phyloP scores from a whole-genome alignment of 768 basidiomycete genomes.

The Mycena alexandri region DNA sequence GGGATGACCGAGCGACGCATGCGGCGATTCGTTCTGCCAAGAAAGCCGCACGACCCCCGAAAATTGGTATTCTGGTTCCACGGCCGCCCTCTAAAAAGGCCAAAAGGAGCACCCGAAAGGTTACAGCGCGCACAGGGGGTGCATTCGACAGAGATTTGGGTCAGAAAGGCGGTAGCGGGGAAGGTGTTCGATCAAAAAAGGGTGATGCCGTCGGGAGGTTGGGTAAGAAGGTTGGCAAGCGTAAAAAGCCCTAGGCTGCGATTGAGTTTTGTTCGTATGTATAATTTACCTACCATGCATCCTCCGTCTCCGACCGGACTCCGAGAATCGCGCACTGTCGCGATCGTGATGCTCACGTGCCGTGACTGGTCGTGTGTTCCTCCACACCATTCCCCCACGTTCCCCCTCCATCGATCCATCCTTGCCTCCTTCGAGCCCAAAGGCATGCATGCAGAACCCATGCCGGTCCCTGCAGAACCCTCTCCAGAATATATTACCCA shows the following conservation, averaged over 20 bases:
- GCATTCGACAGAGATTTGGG: slow-evolving; percentile 75
- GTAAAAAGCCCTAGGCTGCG: slow-evolving; percentile 40
- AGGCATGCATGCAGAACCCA: too few relatives aligned
- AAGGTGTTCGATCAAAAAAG: slow-evolving; percentile 77
- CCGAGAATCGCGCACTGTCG: not conserved
- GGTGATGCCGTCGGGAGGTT: slow-evolving; percentile 66
- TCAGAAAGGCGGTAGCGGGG: slow-evolving; percentile 54
- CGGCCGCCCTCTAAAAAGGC: slow-evolving; percentile 47
- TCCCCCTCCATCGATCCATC: too few relatives aligned
- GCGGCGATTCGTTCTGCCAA: slow-evolving; percentile 92
- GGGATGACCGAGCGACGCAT: slow-evolving; percentile 65
- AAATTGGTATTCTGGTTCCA: slow-evolving; percentile 73
- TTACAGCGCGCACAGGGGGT: slow-evolving; percentile 48
- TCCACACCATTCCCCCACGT: too few relatives aligned
- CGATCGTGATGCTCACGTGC: not conserved
- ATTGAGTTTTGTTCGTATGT: not conserved
- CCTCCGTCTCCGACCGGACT: too few relatives aligned
- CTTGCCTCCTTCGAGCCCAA: too few relatives aligned
- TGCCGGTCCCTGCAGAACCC: too few relatives aligned
- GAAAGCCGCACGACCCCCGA: slow-evolving; percentile 77
- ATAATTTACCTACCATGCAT: not conserved
- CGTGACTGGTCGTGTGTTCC: slow-evolving; percentile 19
- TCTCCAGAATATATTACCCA: too few relatives aligned
- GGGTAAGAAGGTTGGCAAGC: slow-evolving; percentile 63
- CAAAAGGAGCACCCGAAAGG: slow-evolving; percentile 49